phyloP scores from a whole-genome alignment of 805 yeast species.

The Saturnispora bothae region DNA sequence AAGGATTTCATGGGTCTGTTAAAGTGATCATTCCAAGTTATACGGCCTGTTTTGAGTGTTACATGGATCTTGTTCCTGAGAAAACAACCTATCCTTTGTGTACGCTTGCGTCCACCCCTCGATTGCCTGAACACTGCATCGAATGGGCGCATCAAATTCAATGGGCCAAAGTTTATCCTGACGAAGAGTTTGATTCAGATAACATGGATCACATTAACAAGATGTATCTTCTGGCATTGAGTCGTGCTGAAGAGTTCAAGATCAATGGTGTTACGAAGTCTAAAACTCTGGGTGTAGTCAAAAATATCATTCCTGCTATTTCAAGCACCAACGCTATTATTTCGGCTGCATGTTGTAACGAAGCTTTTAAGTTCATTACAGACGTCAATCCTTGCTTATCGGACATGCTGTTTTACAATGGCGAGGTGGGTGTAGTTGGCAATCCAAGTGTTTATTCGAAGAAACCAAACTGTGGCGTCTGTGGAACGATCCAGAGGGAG shows the following conservation, averaged over 20 bases:
- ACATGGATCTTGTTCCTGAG: conserved; percentile 60
- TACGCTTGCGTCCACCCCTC: conserved; percentile 89
- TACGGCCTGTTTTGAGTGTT: conserved; percentile 89
- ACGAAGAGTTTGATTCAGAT: conserved; percentile 55
- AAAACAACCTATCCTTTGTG: conserved; percentile 75
- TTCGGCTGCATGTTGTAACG: conserved; percentile 83
- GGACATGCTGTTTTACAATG: conserved; percentile 82
- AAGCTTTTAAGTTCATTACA: conserved; percentile 70
- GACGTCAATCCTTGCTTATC: conserved; percentile 54
- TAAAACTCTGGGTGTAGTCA: conserved; percentile 77
- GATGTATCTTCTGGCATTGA: conserved; percentile 44
- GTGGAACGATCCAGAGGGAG: conserved; percentile 36
- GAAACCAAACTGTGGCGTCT: conserved; percentile 60
- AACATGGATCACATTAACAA: conserved; percentile 51
- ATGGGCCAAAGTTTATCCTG: conserved; percentile 51
- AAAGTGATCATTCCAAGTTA: conserved; percentile 78
- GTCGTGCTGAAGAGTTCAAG: conserved; percentile 52
- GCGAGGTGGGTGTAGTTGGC: conserved; percentile 68
- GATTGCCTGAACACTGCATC: conserved; percentile 88
- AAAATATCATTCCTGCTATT: conserved; percentile 86
- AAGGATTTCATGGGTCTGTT: conserved; percentile 86
- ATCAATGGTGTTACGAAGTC: conserved; percentile 68
- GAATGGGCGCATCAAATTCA: conserved; percentile 77
- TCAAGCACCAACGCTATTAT: conserved; percentile 90
- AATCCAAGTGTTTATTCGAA: conserved; percentile 58